Percentiles rank a stretch among this genome's conserved stretches.
phyloP scores from a whole-genome alignment of 352 stramenopile genomes.

The Phytophthora niederhauseri region DNA sequence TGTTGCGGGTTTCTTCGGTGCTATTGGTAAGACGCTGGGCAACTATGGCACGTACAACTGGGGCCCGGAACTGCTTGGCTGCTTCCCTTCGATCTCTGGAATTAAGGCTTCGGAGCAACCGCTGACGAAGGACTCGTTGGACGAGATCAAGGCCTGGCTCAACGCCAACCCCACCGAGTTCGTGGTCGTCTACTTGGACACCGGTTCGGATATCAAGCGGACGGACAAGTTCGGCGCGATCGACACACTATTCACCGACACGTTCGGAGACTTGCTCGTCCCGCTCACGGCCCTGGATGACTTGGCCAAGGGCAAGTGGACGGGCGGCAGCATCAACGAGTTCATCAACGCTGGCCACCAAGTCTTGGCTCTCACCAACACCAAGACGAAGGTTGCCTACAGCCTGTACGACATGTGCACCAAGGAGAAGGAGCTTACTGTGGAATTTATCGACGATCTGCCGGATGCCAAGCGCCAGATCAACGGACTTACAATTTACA shows the following conservation, averaged over 20 bases:
- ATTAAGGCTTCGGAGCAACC: slow-evolving; percentile 60
- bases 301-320: slow-evolving; percentile 40
- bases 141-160: slow-evolving; percentile 62
- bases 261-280: slow-evolving; percentile 57
- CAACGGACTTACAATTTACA: slow-evolving; percentile 57
- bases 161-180: slow-evolving; percentile 52
- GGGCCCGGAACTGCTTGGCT: slow-evolving; percentile 57
- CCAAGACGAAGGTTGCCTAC: slow-evolving; percentile 42
- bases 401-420: slow-evolving; percentile 48
- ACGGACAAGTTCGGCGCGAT: slow-evolving; percentile 42
- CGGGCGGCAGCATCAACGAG: slow-evolving; percentile 43
- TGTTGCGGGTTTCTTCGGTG: slow-evolving; percentile 39
- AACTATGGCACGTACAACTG: slow-evolving; percentile 55
- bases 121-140: slow-evolving; percentile 39
- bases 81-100: slow-evolving; percentile 66
- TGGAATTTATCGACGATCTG: slow-evolving; percentile 48
- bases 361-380: slow-evolving; percentile 51
- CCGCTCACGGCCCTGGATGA: slow-evolving; percentile 43
- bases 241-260: slow-evolving; percentile 45
- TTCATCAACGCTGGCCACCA: slow-evolving; percentile 52
- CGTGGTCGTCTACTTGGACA: slow-evolving; percentile 67
- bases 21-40: slow-evolving; percentile 43
- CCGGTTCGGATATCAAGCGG: slow-evolving; percentile 43
- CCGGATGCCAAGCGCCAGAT: slow-evolving; percentile 44
- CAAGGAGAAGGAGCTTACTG: slow-evolving; percentile 37